Evolutionary conservation across 2,329 filamentous ascomycete genomes (phyloP), one percentile per base, ranked within the genome.

Genomic region (Fusarium keratoplasticum): DNA sequence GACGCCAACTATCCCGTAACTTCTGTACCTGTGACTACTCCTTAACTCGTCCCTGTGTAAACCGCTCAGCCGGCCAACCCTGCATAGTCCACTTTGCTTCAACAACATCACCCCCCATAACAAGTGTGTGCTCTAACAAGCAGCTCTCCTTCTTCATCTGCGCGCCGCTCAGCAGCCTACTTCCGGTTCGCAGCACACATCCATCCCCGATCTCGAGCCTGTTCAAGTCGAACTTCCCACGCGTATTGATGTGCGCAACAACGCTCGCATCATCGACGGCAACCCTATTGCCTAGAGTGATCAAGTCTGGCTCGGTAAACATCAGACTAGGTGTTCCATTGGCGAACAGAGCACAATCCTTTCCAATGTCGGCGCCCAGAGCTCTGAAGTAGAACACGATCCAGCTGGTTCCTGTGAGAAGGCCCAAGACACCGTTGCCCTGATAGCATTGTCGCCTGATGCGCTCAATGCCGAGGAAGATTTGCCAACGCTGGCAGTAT

Each of bases 401-500:
- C 81, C 85, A 90, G 63, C 85, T 83, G 1, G 88, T 88, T 3
- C 88, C 87, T 0, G 87, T 89, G 2, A 90, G 77, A 73, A 90
- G 81, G 16, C 87, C 85, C 1, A 89, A 80, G 20, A 90, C 81
- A 18, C 88, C 88, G 29, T 85, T 77, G 2, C 86, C 84, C 5
- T 85, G 84, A 72, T 86, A 89, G 77, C 87, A 89, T 44, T 84
- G 80, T 10, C 86, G 82, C 2, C 87, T 84, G 4, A 90, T 78
- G 20, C 83, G 83, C 80, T 90, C 88, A 40, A 89, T 83, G 33
- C 83, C 83, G 4, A 89, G 81, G 75, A 87, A 88, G 10, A 89
- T 76, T 75, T 90, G 88, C 88, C 88, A 90, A 36, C 87, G 85
- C 74, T 90, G 89, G 78, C 88, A 89, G 80, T 90, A 90, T 18